These are phyloP conservation scores for Penicillium brevicompactum DNA, from an alignment of 2,329 filamentous ascomycete species.

Conservation along the genomic window DNA sequence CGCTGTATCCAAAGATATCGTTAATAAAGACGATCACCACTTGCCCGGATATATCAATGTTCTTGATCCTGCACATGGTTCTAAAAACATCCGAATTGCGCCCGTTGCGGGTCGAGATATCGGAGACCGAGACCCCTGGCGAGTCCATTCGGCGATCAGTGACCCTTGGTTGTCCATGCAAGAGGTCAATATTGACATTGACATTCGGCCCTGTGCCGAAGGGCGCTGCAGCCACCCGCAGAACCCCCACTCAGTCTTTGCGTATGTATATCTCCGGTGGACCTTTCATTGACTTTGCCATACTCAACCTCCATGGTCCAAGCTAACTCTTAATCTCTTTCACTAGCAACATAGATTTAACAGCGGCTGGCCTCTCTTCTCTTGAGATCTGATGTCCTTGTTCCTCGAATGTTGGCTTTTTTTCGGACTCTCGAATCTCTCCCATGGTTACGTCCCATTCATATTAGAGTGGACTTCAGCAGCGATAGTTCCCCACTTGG, in stretches of 20 bases:
- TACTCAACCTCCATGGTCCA: no score
- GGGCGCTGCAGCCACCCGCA: constrained; percentile 35
- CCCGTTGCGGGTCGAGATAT: constrained; percentile 14
- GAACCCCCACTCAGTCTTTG: not conserved
- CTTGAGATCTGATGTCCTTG: not conserved
- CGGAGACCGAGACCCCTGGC: constrained; percentile 24
- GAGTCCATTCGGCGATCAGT: constrained; percentile 4
- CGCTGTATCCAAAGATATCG: not conserved
- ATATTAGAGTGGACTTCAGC: not conserved
- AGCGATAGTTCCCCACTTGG: not conserved
- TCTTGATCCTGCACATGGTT: not conserved
- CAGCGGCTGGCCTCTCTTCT: not conserved
- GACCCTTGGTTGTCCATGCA: constrained; percentile 45
- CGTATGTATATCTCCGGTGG: not conserved
- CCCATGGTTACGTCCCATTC: not conserved
- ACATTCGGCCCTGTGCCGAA: constrained; percentile 46
- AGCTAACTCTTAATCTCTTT: not conserved
- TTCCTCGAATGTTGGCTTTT: not conserved
- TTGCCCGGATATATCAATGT: constrained; percentile 3
- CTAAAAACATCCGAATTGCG: constrained; percentile 12
- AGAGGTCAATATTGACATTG: constrained; percentile 50
- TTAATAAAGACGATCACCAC: constrained; percentile 9
- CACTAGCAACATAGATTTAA: not conserved
- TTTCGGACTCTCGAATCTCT: not conserved
- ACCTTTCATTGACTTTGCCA: no score